Evolutionary conservation across 2,329 filamentous ascomycete genomes (phyloP).

Genomic region (Penicillium sp.): DNA sequence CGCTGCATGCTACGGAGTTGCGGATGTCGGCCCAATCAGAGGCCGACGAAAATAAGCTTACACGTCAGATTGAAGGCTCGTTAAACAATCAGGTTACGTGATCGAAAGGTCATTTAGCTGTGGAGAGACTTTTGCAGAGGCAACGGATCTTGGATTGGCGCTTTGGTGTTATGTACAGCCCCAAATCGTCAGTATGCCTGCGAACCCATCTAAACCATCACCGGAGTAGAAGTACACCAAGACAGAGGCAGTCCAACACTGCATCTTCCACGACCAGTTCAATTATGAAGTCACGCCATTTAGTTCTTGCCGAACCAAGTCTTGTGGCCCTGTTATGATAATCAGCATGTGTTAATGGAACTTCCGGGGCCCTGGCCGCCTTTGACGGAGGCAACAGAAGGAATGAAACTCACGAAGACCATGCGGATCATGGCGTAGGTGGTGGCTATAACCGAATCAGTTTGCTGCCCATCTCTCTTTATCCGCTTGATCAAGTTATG

Average conservation of each 20-base stretch:
- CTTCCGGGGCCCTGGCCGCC: too few relatives aligned
- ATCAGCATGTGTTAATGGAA: too few relatives aligned
- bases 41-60: not conserved
- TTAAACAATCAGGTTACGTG: not conserved
- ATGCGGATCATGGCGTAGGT: conserved; percentile 47
- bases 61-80: not conserved
- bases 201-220: conserved; percentile 27
- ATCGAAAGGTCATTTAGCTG: not conserved
- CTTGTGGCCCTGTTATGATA: conserved; percentile 66
- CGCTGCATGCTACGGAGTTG: too few relatives aligned
- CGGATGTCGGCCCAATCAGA: not conserved
- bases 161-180: conserved; percentile 40
- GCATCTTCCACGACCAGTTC: conserved; percentile 8
- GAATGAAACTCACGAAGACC: conserved; percentile 39
- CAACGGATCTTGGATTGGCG: conserved; percentile 32
- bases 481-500: not conserved
- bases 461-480: not conserved
- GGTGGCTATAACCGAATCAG: conserved; percentile 24
- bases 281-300: conserved; percentile 15
- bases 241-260: conserved; percentile 21
- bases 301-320: conserved; percentile 53
- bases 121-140: conserved; percentile 5
- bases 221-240: conserved; percentile 38
- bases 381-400: too few relatives aligned
- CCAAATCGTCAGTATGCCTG: conserved; percentile 29